Conservation (phyloP, 2,329 filamentous ascomycete species). For the Aciculosporium take region DNA sequence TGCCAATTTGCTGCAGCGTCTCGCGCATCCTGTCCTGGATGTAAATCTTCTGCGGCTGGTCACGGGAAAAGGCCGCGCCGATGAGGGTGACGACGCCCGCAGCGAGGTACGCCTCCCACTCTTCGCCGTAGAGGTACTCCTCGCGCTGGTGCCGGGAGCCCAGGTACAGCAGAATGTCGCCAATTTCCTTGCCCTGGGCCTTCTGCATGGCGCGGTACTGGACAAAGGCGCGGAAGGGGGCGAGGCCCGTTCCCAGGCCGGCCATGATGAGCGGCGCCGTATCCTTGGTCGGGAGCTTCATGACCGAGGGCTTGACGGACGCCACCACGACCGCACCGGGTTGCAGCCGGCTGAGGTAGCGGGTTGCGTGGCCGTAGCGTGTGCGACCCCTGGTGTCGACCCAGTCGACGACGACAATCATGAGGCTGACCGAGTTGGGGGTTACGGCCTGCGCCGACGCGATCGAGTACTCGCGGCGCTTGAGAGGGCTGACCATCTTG, state of each 20-base stretch:
- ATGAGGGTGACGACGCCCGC: slow-evolving; percentile 90
- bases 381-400: slow-evolving; percentile 75
- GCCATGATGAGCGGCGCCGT: slow-evolving; percentile 97
- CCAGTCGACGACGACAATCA: slow-evolving; percentile 97
- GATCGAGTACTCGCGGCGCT: slow-evolving; percentile 97
- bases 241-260: slow-evolving; percentile 91
- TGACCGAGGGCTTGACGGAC: slow-evolving; percentile 93
- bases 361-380: slow-evolving; percentile 84
- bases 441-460: slow-evolving; percentile 93
- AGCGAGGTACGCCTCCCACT: slow-evolving; percentile 96
- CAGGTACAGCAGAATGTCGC: slow-evolving; percentile 87
- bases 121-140: slow-evolving; percentile 96
- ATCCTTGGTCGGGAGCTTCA: slow-evolving; percentile 86
- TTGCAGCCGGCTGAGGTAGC: slow-evolving; percentile 66
- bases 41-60: slow-evolving; percentile 97
- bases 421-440: slow-evolving; percentile 75
- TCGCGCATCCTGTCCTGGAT: slow-evolving; percentile 97
- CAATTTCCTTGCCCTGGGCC: slow-evolving; percentile 90
- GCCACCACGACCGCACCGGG: slow-evolving; percentile 72
- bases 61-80: slow-evolving; percentile 86
- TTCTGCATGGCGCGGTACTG: slow-evolving; percentile 98
- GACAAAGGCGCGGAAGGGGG: slow-evolving; percentile 97
- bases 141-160: slow-evolving; percentile 94
- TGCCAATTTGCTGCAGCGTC: slow-evolving; percentile 65
- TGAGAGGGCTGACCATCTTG: slow-evolving; percentile 77